These are phyloP conservation scores for Rhynchospora tenuis DNA, from an alignment of 176 grass and related monocot genomes.

Conservation along the genomic window DNA sequence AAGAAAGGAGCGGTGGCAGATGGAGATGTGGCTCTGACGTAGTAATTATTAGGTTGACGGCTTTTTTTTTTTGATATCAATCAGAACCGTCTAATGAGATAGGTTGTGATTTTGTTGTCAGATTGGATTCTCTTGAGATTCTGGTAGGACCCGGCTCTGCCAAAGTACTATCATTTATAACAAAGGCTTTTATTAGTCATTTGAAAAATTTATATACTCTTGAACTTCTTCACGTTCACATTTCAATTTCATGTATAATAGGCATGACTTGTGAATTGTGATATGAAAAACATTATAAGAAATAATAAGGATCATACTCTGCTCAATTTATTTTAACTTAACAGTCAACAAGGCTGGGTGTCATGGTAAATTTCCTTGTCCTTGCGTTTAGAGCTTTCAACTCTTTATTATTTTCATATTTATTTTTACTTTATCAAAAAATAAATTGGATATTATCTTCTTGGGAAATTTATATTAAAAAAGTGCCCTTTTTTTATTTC, in stretches of 20 bases:
- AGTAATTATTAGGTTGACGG: background rate
- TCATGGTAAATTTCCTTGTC: background rate
- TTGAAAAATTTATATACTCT: background rate
- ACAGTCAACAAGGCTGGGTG: background rate
- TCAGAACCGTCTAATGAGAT: constrained; percentile 17
- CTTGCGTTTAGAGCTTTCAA: background rate
- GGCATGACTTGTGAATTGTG: background rate
- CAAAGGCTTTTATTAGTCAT: background rate
- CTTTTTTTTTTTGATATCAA: no score
- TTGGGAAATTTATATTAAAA: background rate
- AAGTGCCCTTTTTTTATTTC: background rate
- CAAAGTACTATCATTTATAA: background rate
- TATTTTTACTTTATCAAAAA: background rate
- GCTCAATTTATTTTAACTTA: background rate
- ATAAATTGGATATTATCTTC: background rate
- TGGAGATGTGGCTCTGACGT: background rate
- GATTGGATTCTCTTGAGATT: constrained; percentile 19
- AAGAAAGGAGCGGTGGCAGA: background rate
- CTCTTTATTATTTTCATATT: background rate
- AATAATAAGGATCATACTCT: background rate
- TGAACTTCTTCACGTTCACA: background rate
- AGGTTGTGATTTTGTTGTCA: constrained; percentile 16
- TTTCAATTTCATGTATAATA: background rate
- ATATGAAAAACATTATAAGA: background rate
- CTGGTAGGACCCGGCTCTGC: constrained; percentile 3